A percentile compares a stretch with the other conserved stretches of the same genome.
phyloP scores from a whole-genome alignment of 495 filamentous ascomycete genomes.

The Stereocaulon alpinum region DNA sequence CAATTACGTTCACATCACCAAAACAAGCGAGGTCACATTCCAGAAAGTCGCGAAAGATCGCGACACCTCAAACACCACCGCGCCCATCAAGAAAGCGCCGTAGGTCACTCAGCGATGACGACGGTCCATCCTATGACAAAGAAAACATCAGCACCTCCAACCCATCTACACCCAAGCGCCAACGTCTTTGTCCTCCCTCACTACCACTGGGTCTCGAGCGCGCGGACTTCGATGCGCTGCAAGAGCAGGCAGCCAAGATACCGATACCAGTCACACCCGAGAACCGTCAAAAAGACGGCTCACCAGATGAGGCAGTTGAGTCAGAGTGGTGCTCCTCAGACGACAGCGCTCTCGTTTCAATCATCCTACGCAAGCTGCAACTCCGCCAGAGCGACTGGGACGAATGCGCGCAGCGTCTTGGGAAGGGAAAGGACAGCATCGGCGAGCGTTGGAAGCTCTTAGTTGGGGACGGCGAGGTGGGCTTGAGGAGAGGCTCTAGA shows the following conservation, averaged over 20 bases:
- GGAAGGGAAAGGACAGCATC: constrained; percentile 52
- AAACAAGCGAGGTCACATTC: constrained; percentile 22
- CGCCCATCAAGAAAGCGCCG: constrained; percentile 55
- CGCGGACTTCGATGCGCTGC: constrained; percentile 52
- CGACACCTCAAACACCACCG: constrained; percentile 30
- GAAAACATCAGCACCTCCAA: constrained; percentile 20
- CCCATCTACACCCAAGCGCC: constrained; percentile 59
- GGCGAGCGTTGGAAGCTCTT: constrained; percentile 60
- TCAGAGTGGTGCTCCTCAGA: constrained; percentile 54
- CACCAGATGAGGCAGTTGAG: constrained; percentile 16
- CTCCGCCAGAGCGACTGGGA: constrained; percentile 68
- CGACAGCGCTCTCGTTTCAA: constrained; percentile 59
- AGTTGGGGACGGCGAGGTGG: constrained; percentile 42
- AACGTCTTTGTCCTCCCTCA: constrained; percentile 52
- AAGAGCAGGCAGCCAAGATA: constrained; percentile 30
- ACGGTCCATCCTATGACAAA: constrained; percentile 31
- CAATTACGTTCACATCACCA: constrained; percentile 33
- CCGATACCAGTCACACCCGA: constrained; percentile 36
- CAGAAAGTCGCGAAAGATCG: constrained; percentile 31
- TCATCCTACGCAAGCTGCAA: constrained; percentile 65
- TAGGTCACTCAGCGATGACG: constrained; percentile 44
- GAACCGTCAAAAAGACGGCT: constrained; percentile 21
- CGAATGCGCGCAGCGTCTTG: constrained; percentile 61
- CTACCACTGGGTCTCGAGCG: constrained; percentile 57
- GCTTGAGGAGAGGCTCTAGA: constrained; percentile 30